Base-by-base conservation (phyloP, 352 stramenopile genomes). In the Phytopythium helicoides region DNA sequence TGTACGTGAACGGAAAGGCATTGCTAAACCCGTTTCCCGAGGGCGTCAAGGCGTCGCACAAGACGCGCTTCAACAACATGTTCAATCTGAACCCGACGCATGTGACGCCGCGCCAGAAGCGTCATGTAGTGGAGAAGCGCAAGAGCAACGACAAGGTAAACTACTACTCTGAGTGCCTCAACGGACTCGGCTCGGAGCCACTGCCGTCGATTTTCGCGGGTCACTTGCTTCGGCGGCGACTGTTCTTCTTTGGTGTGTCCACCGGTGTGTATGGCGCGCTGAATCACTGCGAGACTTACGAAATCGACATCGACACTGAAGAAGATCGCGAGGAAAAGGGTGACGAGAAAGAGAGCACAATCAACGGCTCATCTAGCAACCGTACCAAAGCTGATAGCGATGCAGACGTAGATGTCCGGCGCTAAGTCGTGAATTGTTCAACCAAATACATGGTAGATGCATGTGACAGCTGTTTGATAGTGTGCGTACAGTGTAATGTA, bases 71-170 rank as follows among this genome's bases (percentile, higher is more conserved):
- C 10, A 77, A 83, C 41, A 62, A 59, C 31, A 25, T 81, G 26
- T 82, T 71, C 58, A 82, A 85, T 40, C 45, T 53, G 3, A 69
- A 71, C 6, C 78, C 75, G 28, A 81, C 62, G 0, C 70, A 88
- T 61, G 60, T 91, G 41, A 73, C 66, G 26, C 78, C 79, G 12
- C 64, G 68, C 15, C 61, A 76, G 46, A 47, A 46, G 19, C 74
- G 73, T 3, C 61, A 34, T 37, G 16, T 53, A n/a, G 25, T 39
- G n/a, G 52, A 59, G 28, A 38, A 50, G 7, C 14, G n/a, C 45
- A 60, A 48, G 46, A 28, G 26, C 10, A 34, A 16, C n/a, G 62
- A 47, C 38, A 45, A 9, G n/a, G 28, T 28, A 16, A 26, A 14
- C 15, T 60, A 64, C 39, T 47, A 52, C 6, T 48, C n/a, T 15